These are phyloP conservation scores for Cytospora piceicola DNA, from an alignment of 2,329 filamentous ascomycete genomes.

Conservation along the genomic window DNA sequence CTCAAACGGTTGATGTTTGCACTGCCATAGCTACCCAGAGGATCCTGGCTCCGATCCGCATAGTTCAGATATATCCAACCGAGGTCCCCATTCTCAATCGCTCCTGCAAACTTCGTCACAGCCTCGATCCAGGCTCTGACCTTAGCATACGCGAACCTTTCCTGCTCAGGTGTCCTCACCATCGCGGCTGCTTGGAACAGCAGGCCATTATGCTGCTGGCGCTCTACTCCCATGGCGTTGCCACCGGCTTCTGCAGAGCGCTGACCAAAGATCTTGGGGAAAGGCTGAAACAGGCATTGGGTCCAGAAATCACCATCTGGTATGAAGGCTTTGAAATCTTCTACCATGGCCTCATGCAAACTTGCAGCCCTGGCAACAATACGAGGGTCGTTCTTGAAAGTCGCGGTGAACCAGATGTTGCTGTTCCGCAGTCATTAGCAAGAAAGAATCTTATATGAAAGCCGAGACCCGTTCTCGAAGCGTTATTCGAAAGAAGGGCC, in stretches of 20 bases:
- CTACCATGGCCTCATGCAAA: constrained; percentile 38
- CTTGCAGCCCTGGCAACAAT: constrained; percentile 41
- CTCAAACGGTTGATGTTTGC: constrained; percentile 35
- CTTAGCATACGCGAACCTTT: constrained; percentile 29
- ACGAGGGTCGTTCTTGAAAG: constrained; percentile 43
- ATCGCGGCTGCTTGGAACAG: constrained; percentile 31
- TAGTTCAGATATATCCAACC: constrained; percentile 38
- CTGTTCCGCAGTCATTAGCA: constrained; percentile 7
- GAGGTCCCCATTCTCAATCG: constrained; percentile 27
- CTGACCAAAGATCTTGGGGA: constrained; percentile 27
- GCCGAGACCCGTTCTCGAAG: no score
- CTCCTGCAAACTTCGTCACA: constrained; percentile 31
- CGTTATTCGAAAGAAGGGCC: not conserved
- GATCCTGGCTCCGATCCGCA: constrained; percentile 36
- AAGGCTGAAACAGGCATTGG: constrained; percentile 36
- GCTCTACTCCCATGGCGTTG: constrained; percentile 35
- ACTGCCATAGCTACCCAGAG: constrained; percentile 35
- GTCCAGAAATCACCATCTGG: constrained; percentile 34
- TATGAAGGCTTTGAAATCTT: constrained; percentile 29
- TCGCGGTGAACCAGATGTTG: constrained; percentile 43
- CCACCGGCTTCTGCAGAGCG: constrained; percentile 27
- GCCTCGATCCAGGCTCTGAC: constrained; percentile 30
- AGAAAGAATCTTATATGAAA: not conserved
- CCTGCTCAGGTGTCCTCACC: constrained; percentile 33
- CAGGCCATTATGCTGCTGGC: constrained; percentile 30